Conservation (phyloP, 257 asterid genomes). For the Nicotiana tabacum region DNA sequence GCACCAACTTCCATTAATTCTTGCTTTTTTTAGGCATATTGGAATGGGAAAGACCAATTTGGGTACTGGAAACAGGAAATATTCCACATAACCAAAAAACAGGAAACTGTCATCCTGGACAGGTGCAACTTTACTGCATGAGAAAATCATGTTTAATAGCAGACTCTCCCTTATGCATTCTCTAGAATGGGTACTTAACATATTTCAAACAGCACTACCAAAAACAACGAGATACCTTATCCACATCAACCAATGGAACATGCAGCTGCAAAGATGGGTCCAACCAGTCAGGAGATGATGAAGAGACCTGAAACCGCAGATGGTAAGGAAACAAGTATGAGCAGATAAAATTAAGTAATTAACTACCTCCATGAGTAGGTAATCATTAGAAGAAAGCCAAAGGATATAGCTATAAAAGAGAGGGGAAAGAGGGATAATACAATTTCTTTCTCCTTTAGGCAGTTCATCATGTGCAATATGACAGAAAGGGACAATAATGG, state of each 20-base stretch:
- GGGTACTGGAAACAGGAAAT: neutral
- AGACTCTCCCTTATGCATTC: neutral
- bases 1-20: neutral
- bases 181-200: neutral
- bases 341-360: slow-evolving; percentile 2
- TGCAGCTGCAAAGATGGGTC: slow-evolving; percentile 67
- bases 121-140: neutral
- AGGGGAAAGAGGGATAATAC: neutral
- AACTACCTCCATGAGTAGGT: neutral
- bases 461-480: neutral
- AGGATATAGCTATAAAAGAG: slow-evolving; percentile 5
- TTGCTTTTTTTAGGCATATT: neutral
- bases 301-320: slow-evolving; percentile 52
- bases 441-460: neutral
- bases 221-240: slow-evolving; percentile 56
- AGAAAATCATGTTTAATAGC: neutral
- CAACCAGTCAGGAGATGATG: slow-evolving; percentile 77
- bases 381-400: neutral
- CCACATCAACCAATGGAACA: slow-evolving; percentile 91
- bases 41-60: neutral
- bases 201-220: neutral
- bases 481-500: neutral
- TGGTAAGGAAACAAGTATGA: slow-evolving; percentile 1
- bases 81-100: neutral
- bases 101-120: neutral